phyloP scores from a whole-genome alignment of 441 rosid species.

The Erodium moschatum region DNA sequence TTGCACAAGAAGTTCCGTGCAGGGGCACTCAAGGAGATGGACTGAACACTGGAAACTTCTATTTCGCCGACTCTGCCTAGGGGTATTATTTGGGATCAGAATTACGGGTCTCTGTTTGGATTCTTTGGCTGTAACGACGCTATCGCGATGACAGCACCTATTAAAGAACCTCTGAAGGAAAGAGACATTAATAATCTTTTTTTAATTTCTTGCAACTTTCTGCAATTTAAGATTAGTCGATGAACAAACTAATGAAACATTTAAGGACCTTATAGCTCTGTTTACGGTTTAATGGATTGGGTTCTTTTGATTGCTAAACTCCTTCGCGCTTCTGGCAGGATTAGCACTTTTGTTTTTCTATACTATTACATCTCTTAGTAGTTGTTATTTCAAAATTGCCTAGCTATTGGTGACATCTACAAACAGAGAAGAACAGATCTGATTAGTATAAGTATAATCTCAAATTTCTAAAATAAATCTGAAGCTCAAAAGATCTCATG shows the following conservation, averaged over 20 bases:
- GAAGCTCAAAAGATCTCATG: no score
- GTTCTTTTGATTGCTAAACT: not conserved
- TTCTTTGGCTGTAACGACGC: no score
- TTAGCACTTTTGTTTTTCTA: not conserved
- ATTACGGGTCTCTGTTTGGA: no score
- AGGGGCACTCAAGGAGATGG: conserved; percentile 37
- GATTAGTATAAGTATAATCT: no score
- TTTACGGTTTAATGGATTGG: not conserved
- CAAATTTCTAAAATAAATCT: no score
- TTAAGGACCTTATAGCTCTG: not conserved
- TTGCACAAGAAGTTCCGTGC: conserved; percentile 47
- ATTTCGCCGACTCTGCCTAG: no score
- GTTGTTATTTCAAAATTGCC: no score
- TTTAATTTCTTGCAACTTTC: not conserved
- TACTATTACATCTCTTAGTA: not conserved
- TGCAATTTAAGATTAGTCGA: not conserved
- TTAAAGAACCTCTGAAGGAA: not conserved
- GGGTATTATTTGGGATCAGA: no score
- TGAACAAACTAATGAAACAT: not conserved
- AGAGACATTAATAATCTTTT: not conserved
- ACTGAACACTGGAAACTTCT: conserved; percentile 11
- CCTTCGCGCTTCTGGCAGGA: not conserved
- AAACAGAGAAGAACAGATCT: no score
- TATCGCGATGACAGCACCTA: no score
- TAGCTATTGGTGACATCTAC: no score